Evolutionary conservation across 1,284 basidiomycete species (phyloP).

Genomic region (Sporisorium graminicola): DNA sequence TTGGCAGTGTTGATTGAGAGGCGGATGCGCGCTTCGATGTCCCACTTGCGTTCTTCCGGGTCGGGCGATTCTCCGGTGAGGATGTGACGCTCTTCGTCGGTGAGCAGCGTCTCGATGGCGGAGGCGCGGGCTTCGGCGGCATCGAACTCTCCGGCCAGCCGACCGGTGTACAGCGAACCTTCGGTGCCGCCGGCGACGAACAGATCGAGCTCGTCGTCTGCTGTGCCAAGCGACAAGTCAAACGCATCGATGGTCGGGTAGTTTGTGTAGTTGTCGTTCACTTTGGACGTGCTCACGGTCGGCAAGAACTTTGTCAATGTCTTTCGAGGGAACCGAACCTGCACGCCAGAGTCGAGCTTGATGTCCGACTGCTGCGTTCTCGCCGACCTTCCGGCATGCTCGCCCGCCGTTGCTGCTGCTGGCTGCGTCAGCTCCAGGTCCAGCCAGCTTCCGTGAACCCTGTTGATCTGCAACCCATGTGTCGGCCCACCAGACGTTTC

Average conservation of each 20-base stretch:
- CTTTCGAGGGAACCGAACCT: slow-evolving; percentile 24
- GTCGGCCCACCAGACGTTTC: slow-evolving; percentile 26
- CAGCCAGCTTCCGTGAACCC: slow-evolving; percentile 33
- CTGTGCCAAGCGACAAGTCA: slow-evolving; percentile 33
- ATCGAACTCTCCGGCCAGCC: slow-evolving; percentile 16
- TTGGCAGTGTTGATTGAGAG: slow-evolving; percentile 28
- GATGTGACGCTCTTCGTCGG: slow-evolving; percentile 21
- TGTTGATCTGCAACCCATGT: slow-evolving; percentile 19
- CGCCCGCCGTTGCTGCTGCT: not conserved
- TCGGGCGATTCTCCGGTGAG: slow-evolving; percentile 21
- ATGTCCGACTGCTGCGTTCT: slow-evolving; percentile 32
- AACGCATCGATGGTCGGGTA: slow-evolving; percentile 52
- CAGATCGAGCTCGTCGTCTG: slow-evolving; percentile 37
- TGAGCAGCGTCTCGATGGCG: slow-evolving; percentile 17
- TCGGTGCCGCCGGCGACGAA: slow-evolving; percentile 53
- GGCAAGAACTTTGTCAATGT: slow-evolving; percentile 26
- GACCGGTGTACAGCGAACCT: slow-evolving; percentile 41
- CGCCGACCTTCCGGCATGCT: slow-evolving; percentile 20
- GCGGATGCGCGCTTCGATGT: slow-evolving; percentile 38
- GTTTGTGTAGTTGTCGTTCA: slow-evolving; percentile 51
- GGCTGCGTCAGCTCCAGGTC: slow-evolving; percentile 33
- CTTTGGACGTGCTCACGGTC: slow-evolving; percentile 27
- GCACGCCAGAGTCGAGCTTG: slow-evolving; percentile 26
- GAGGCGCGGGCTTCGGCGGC: slow-evolving; percentile 3
- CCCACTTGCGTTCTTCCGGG: slow-evolving; percentile 34